Evolutionary conservation across 192 early-diverging fungal species (phyloP).

Genomic region (Podochytrium sp.): DNA sequence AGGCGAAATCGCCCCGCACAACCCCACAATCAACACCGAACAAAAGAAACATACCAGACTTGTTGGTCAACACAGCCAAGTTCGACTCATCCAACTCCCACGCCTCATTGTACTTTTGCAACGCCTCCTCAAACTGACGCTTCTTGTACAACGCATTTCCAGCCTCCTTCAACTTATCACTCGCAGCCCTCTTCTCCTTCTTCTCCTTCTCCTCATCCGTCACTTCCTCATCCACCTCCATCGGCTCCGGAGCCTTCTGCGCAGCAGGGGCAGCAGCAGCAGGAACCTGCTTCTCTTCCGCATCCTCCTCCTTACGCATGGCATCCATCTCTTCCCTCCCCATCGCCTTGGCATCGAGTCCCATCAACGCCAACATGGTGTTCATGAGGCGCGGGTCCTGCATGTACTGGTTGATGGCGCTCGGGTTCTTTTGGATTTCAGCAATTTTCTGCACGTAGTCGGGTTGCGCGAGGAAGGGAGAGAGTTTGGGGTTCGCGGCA

Average conservation of each 20-base stretch:
- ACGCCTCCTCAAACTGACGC: constrained; percentile 84
- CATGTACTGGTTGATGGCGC: constrained; percentile 65
- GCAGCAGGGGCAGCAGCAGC: constrained; percentile 33
- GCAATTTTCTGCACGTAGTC: constrained; percentile 75
- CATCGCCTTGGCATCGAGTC: constrained; percentile 54
- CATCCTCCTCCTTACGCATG: constrained; percentile 19
- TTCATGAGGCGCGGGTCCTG: constrained; percentile 85
- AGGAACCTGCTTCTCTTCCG: constrained; percentile 29
- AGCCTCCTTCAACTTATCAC: constrained; percentile 77
- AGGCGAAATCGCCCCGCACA: neutral
- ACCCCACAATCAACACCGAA: neutral
- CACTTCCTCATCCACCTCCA: constrained; percentile 44
- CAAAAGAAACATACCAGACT: constrained; percentile 67
- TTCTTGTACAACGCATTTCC: constrained; percentile 94
- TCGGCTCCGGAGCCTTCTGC: constrained; percentile 41
- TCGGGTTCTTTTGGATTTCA: constrained; percentile 76
- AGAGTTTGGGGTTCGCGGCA: constrained; percentile 79
- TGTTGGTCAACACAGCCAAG: constrained; percentile 93
- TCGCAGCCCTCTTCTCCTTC: constrained; percentile 68
- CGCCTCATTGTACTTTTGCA: constrained; percentile 89
- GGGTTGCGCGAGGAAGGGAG: constrained; percentile 73
- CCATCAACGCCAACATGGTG: constrained; percentile 76
- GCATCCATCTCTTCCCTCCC: constrained; percentile 45
- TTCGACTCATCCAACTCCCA: constrained; percentile 89
- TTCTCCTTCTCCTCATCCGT: constrained; percentile 66